Evolutionary conservation across 139 green algal species (phyloP).

Genomic region (Pleodorina starrii): DNA sequence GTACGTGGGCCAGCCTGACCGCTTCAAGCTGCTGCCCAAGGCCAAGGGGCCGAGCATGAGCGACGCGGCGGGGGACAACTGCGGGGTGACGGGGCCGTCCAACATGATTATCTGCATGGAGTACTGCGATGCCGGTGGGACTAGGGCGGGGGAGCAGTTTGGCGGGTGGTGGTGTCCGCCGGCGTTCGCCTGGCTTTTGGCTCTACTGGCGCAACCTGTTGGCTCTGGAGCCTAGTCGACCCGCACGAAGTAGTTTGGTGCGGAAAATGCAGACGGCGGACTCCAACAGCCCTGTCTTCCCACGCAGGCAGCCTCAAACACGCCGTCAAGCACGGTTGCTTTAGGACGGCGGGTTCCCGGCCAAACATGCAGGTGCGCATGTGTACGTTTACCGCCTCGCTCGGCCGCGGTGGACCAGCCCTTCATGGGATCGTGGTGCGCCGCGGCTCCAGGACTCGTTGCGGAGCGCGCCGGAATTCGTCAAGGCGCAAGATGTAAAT

Average conservation of each 20-base stretch:
- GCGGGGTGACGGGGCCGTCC: not conserved
- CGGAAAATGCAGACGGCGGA: too few relatives aligned
- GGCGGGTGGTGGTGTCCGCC: too few relatives aligned
- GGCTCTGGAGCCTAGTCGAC: too few relatives aligned
- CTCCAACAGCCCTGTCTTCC: not conserved
- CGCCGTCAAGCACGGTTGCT: constrained; percentile 23
- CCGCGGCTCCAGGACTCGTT: too few relatives aligned
- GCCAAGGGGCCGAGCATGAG: not conserved
- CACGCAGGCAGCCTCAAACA: constrained; percentile 32
- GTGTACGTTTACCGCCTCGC: too few relatives aligned
- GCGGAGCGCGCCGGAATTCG: too few relatives aligned
- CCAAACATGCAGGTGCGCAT: constrained; percentile 23
- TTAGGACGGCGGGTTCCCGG: not conserved
- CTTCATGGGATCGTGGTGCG: too few relatives aligned
- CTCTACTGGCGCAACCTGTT: too few relatives aligned
- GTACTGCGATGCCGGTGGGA: constrained; percentile 43
- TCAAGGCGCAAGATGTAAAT: too few relatives aligned
- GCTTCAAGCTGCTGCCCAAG: constrained; percentile 27
- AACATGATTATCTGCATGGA: constrained; percentile 49
- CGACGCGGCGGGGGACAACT: not conserved
- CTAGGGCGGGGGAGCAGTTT: too few relatives aligned
- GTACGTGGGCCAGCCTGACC: constrained; percentile 43
- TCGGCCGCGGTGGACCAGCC: too few relatives aligned
- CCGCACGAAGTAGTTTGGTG: not conserved
- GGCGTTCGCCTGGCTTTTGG: too few relatives aligned